Evolutionary conservation across 164 flowering plant genomes (phyloP).

Genomic region (Stephania yunnanensis): DNA sequence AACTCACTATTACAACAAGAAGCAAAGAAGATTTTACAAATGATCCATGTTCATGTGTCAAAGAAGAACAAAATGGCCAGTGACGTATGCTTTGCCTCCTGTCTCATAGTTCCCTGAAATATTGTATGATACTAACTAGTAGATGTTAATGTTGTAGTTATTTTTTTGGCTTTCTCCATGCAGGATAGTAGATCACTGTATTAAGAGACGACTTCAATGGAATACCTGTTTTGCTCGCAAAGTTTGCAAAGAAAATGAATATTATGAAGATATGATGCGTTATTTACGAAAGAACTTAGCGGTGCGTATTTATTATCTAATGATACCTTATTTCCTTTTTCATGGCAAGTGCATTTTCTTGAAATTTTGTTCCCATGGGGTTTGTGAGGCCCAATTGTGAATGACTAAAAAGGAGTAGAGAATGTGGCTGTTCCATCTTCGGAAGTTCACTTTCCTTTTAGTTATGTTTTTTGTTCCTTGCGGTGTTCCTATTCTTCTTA

Average conservation of each 20-base stretch:
- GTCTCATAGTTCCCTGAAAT: neutral
- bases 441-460: neutral
- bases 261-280: constrained; percentile 98
- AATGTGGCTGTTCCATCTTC: neutral
- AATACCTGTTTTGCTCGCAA: constrained; percentile 86
- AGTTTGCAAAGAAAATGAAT: constrained; percentile 88
- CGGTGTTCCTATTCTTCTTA: neutral
- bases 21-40: neutral
- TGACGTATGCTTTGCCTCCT: neutral
- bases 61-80: neutral
- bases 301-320: constrained; percentile 36
- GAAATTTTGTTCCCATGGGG: neutral
- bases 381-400: neutral
- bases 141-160: neutral
- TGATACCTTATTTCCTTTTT: neutral
- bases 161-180: constrained; percentile 5
- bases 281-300: constrained; percentile 89
- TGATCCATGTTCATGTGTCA: too few species aligned
- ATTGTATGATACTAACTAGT: neutral
- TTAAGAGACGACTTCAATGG: constrained; percentile 88
- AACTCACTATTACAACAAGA: neutral
- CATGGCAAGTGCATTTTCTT: constrained; percentile 3
- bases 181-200: constrained; percentile 87
- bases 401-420: neutral
- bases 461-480: neutral